Base-by-base conservation (phyloP, 2,329 filamentous ascomycete genomes). In the Trichoderma sp. region DNA sequence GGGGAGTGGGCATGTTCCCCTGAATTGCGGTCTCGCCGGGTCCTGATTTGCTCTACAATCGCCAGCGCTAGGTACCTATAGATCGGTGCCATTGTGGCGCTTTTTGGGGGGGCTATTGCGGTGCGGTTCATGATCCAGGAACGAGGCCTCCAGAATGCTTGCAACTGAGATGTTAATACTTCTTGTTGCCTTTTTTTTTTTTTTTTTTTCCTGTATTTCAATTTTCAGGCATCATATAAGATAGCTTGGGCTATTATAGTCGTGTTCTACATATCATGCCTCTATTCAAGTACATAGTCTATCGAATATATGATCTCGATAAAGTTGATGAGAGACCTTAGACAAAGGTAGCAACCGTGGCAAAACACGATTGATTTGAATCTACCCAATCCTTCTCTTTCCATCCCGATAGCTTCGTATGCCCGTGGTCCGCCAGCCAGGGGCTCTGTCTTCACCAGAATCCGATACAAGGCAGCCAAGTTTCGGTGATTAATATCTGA, bases 11-110 rank as follows among this genome's bases (percentile, higher is more conserved):
- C 63, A 58, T 67, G 46, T 69, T 55, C 68, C 66, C 68, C 64
- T 67, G 64, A 69, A 69, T 66, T 63, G 56, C 64, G 68, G 68
- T 65, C 37, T 68, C 56, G 46, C 63, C 56, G 63, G 68, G 55
- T 24, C 56, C 58, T 68, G 54, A 69, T 69, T 69, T 69, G 68
- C 51, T 59, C 56, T 66, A 34, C 51, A 58, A 68, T 67, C 68
- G 68, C 63, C 46, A 49, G 26, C 60, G 68, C 68, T 65, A 69
- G 39, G n/a, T 26, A n/a, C n/a, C n/a, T n/a, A 46, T 56, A 37
- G 39, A 61, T 67, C 65, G 49, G 63, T 60, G 39, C 11, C 30
- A 58, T 32, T 18, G 26, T n/a, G 26, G 60, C 30, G 30, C 7
- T 26, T 34, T 51, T 34, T 7, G n/a, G 28, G 21, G 7, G 24